Base-by-base conservation (phyloP, 176 grass and related monocot genomes). In the Echinochloa phyllopogon region DNA sequence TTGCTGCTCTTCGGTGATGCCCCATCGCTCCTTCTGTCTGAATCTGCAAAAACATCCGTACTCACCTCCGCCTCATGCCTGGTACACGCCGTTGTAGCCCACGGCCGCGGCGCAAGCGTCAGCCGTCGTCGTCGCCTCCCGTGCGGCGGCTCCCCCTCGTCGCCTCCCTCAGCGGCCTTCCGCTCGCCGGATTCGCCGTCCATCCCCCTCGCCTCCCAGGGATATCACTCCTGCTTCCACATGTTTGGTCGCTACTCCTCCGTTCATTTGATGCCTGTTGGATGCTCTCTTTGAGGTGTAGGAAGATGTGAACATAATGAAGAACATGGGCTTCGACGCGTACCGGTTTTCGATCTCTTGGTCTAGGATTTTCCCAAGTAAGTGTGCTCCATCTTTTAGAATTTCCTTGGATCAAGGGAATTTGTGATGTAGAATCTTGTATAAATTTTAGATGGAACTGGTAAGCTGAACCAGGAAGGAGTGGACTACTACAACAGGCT, bases 401-500 rank as follows among this genome's bases (percentile, higher is more conserved):
- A 39, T 23, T 78, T 57, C 10, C 18, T 4, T 23, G 63, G 43
- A 2, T 37, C 20, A 64, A 21, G 38, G 6, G 23, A 76, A 38
- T 41, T 82, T 84, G 6, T 85, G 25, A 83, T 66, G 62, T 8
- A 13, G 78, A 72, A 45, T 52, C 62, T 1, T 92, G 12, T 78
- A 9, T 45, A 16, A 65, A 83, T 50, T 69, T 71, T 49, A 98
- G 95, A 98, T 73, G 95, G 95, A 38, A 79, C 70, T 37, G 92
- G 93, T 4, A 82, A 82, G 69, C 86, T 95, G 62, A 98, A 98
- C 80, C 84, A 82, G 83, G 81, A 95, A 81, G 95, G 95, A 41
- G 95, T 98, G 48, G 90, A 87, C 56, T 98, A 98, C 72, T 98
- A 98, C 80, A 92, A 90, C 81, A 95, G 85, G 76, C 79, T 98